Evolutionary conservation across 2,329 filamentous ascomycete genomes (phyloP).

Genomic region (Sclerotinia nivalis): DNA sequence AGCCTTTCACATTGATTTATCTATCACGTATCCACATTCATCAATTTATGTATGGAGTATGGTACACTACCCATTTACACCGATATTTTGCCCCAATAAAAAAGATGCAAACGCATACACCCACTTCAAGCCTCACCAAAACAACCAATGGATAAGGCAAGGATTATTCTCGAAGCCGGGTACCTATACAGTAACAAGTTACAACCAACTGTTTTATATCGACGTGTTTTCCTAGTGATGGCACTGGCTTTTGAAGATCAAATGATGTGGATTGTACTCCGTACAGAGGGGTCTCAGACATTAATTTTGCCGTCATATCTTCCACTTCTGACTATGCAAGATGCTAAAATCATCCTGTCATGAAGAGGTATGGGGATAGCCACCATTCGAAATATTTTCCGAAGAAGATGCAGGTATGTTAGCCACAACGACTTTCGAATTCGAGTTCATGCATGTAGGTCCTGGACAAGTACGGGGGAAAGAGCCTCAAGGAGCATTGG

Average conservation of each 20-base stretch:
- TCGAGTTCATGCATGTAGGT: slow-evolving; percentile 25
- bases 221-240: slow-evolving; percentile 23
- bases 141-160: slow-evolving; percentile 8
- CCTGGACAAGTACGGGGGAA: slow-evolving; percentile 9
- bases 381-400: background rate
- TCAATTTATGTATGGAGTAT: slow-evolving; percentile 9
- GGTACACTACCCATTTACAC: slow-evolving; percentile 22
- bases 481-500: slow-evolving; percentile 10
- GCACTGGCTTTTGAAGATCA: slow-evolving; percentile 13
- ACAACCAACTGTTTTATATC: slow-evolving; percentile 20
- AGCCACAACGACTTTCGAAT: slow-evolving; percentile 16
- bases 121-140: slow-evolving; percentile 19
- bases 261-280: slow-evolving; percentile 19
- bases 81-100: slow-evolving; percentile 26
- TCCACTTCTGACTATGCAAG: slow-evolving; percentile 9
- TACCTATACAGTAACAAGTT: slow-evolving; percentile 18
- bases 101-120: slow-evolving; percentile 25
- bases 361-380: background rate
- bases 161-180: background rate
- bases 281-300: slow-evolving; percentile 3
- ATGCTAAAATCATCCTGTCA: slow-evolving; percentile 7
- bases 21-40: slow-evolving; percentile 20
- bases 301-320: slow-evolving; percentile 5
- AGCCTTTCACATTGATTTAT: slow-evolving; percentile 3
- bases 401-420: background rate